Base-by-base conservation (phyloP, 176 grass and related monocot species). In the Poa annua region DNA sequence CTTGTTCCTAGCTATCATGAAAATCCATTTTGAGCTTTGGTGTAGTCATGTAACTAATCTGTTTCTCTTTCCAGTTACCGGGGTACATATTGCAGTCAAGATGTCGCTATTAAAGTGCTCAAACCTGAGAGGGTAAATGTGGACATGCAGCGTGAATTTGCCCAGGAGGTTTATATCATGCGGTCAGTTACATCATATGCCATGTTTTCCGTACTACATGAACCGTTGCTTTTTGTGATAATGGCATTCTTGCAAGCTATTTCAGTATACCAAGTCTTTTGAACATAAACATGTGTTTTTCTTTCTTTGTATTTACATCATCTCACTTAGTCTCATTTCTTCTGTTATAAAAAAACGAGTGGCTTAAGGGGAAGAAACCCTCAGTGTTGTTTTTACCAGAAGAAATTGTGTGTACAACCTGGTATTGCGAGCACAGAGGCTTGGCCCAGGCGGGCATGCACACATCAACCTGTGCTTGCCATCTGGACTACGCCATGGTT, bases 141-240 rank as follows among this genome's bases (percentile, higher is more conserved):
- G 35, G 97, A 99, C 71, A 94, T 99, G 93, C 97, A 96, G 54
- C 87, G 91, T 17, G 97, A 99, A 87, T 99, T 99, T 88, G 91
- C 93, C 64, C 97, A 99, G 87, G 97, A 96, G 92, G 93, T 99
- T 49, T 99, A 92, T 89, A 99, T 99, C 55, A 99, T 99, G 97
- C 86, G 97, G 93, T 99, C 44, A 25, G 92, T 87, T 73, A 68
- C 52, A 60, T 6, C 4, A 33, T 49, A 68, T 69, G 22, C 55
- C 86, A 9, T 82, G 52, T 25, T 57, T 77, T 11, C 26, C 54
- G 51, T 77, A 51, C 48, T 57, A 38, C 32, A 62, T 3, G 52
- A 50, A 39, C 25, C 0, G 3, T 77, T 69, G 2, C 6, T 3
- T 88, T 21, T 35, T 65, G 54, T 78, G 42, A 41, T 71, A 71